phyloP scores from a whole-genome alignment of 495 filamentous ascomycete genomes.

The Talaromyces nanjingensis region DNA sequence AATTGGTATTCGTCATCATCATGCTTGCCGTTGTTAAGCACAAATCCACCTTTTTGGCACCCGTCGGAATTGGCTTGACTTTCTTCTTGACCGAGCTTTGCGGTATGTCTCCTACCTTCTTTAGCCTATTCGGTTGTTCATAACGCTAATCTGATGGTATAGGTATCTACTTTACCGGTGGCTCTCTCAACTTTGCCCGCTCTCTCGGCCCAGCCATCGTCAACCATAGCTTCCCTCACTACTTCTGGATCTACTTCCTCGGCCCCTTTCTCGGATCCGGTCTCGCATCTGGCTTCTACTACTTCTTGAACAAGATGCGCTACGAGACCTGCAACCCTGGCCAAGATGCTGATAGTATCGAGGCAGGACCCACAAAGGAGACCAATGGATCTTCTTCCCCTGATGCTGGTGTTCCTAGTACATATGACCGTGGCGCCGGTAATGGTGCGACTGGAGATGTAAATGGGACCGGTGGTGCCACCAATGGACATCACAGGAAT shows the following conservation, averaged over 20 bases:
- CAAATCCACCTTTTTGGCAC: constrained; percentile 70
- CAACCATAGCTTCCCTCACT: constrained; percentile 50
- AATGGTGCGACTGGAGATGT: not conserved
- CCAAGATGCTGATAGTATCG: constrained; percentile 43
- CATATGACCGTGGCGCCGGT: not conserved
- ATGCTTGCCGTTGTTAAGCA: constrained; percentile 83
- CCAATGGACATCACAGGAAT: not conserved
- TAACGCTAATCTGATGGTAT: not conserved
- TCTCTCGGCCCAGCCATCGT: constrained; percentile 67
- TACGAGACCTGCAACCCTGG: constrained; percentile 76
- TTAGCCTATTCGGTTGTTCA: not conserved
- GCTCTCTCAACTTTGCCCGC: constrained; percentile 65
- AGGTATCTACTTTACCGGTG: constrained; percentile 68
- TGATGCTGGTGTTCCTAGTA: not conserved
- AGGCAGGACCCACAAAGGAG: not conserved
- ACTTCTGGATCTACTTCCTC: constrained; percentile 55
- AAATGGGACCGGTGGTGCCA: not conserved
- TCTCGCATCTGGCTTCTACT: constrained; percentile 62
- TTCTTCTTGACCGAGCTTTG: constrained; percentile 65
- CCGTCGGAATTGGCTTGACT: constrained; percentile 66
- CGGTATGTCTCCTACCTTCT: constrained; percentile 33
- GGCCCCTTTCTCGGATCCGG: constrained; percentile 61
- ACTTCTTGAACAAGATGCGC: constrained; percentile 56
- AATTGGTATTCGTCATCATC: constrained; percentile 72
- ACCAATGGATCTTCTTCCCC: not conserved